Evolutionary conservation across 164 flowering plant species (phyloP).

Genomic region (Platanus orientalis): DNA sequence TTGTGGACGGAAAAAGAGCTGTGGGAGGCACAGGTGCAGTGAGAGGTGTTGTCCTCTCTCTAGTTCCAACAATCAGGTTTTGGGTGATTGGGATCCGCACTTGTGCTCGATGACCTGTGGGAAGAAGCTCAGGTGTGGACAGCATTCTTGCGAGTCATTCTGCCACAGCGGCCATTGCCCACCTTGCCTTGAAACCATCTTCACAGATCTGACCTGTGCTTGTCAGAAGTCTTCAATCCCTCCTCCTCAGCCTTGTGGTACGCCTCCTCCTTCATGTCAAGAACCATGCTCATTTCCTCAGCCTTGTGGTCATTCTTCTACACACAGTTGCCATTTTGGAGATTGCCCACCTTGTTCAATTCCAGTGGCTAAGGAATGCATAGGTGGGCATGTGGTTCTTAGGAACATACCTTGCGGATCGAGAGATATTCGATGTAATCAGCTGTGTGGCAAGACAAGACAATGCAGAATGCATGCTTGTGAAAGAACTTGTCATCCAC

Average conservation of each 20-base stretch:
- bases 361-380: conserved; percentile 87
- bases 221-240: conserved; percentile 91
- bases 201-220: conserved; percentile 84
- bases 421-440: conserved; percentile 81
- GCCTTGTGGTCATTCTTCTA: conserved; percentile 80
- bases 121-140: conserved; percentile 95
- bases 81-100: conserved; percentile 79
- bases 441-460: conserved; percentile 84
- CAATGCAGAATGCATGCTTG: conserved; percentile 97
- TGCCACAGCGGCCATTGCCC: conserved; percentile 98
- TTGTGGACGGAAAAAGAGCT: conserved; percentile 86
- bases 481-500: conserved; percentile 72
- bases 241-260: conserved; percentile 95
- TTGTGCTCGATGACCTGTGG: conserved; percentile 83
- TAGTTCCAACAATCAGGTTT: conserved; percentile 21
- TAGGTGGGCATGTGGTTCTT: conserved; percentile 89
- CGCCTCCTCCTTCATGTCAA: conserved; percentile 85
- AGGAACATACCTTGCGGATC: conserved; percentile 97
- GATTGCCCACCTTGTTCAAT: conserved; percentile 94
- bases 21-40: conserved; percentile 96
- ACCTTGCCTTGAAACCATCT: conserved; percentile 90
- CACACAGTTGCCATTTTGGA: conserved; percentile 96
- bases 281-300: conserved; percentile 74
- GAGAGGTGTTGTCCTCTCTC: conserved; percentile 89
- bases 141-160: conserved; percentile 72